These are phyloP conservation scores for Halophytophthora polymorphica DNA, from an alignment of 352 stramenopile species.

Conservation along the genomic window DNA sequence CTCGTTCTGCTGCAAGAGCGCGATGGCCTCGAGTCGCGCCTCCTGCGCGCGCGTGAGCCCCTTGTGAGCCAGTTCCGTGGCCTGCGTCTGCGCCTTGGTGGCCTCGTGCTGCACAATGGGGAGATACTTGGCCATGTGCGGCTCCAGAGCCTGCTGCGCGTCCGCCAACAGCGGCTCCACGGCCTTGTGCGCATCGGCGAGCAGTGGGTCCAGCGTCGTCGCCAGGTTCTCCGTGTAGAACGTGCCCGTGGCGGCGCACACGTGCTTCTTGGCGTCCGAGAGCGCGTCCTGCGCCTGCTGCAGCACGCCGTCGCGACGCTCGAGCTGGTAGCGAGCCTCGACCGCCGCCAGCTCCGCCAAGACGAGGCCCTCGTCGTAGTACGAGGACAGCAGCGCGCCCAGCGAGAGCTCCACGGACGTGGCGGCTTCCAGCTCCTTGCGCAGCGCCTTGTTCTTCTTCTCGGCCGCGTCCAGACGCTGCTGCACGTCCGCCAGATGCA, in stretches of 20 bases:
- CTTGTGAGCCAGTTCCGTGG: constrained; percentile 38
- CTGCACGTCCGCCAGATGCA: too few species aligned
- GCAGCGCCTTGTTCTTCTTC: constrained; percentile 65
- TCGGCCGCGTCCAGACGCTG: constrained; percentile 20
- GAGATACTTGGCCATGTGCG: constrained; percentile 55
- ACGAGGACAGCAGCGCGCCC: constrained; percentile 63
- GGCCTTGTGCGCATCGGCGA: constrained; percentile 47
- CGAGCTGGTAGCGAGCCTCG: constrained; percentile 40
- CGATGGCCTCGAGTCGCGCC: constrained; percentile 46
- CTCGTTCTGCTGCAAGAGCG: constrained; percentile 57
- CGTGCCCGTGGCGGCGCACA: constrained; percentile 40
- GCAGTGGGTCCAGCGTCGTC: constrained; percentile 59
- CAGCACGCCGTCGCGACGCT: constrained; percentile 40
- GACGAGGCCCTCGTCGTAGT: constrained; percentile 77
- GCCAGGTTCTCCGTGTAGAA: constrained; percentile 73
- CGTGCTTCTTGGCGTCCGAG: constrained; percentile 43
- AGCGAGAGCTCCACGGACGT: constrained; percentile 59
- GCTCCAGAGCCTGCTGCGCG: constrained; percentile 41
- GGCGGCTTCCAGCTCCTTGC: constrained; percentile 44
- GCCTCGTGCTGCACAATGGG: constrained; percentile 49
- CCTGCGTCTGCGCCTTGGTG: constrained; percentile 33
- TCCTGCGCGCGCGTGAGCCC: constrained; percentile 42
- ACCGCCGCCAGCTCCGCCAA: constrained; percentile 36
- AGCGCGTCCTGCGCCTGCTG: constrained; percentile 50
- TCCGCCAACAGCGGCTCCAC: constrained; percentile 58